phyloP scores from a whole-genome alignment of 2,329 filamentous ascomycete genomes.

The Monosporascus ibericus region DNA sequence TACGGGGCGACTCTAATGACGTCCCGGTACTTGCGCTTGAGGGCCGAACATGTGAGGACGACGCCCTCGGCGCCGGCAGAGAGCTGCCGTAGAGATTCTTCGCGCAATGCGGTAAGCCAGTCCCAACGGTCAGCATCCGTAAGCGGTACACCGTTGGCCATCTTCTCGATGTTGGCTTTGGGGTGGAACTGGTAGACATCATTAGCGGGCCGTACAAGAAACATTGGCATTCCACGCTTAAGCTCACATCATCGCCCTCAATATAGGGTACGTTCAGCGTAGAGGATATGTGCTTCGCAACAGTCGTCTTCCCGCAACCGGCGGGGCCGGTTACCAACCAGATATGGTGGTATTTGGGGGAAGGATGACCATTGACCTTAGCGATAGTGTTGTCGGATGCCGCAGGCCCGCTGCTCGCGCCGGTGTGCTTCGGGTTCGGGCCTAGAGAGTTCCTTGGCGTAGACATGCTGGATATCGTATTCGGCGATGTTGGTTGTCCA shows the following conservation, averaged over 20 bases:
- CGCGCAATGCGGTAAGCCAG: conserved; percentile 78
- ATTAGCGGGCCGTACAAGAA: conserved; percentile 5
- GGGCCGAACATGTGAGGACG: conserved; percentile 91
- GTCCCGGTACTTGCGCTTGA: conserved; percentile 96
- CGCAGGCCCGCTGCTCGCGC: conserved; percentile 23
- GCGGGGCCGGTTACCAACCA: conserved; percentile 77
- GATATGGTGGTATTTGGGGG: conserved; percentile 55
- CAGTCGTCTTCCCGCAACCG: conserved; percentile 73
- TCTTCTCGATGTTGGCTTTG: conserved; percentile 79
- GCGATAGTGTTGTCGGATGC: conserved; percentile 24
- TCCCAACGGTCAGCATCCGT: conserved; percentile 96
- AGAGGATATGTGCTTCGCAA: conserved; percentile 59
- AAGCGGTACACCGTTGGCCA: conserved; percentile 75
- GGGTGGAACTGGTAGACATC: conserved; percentile 58
- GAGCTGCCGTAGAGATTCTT: conserved; percentile 56
- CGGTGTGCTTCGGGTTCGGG: conserved; percentile 22
- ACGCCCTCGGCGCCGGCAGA: conserved; percentile 61
- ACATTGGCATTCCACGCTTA: neutral
- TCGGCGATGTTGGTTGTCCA: conserved; percentile 29
- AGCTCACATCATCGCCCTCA: conserved; percentile 67
- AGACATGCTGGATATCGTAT: conserved; percentile 17
- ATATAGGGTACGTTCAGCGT: conserved; percentile 63
- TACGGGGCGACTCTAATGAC: conserved; percentile 78
- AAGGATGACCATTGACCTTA: conserved; percentile 16
- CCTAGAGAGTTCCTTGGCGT: conserved; percentile 21